Evolutionary conservation across 2,329 filamentous ascomycete species (phyloP).

Genomic region (Cladophialophora bantiana): DNA sequence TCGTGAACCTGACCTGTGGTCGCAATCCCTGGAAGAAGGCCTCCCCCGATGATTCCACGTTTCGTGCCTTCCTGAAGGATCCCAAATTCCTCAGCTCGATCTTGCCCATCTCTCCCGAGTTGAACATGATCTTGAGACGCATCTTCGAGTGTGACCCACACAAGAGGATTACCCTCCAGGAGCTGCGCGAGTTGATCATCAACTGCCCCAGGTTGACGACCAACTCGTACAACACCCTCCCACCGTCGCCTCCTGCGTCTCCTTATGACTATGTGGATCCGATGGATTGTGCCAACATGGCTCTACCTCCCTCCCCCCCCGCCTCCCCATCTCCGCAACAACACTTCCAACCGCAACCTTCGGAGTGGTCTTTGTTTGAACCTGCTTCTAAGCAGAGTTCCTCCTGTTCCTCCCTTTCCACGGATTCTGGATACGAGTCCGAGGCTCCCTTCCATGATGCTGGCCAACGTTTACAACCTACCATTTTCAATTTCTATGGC

Average conservation of each 20-base stretch:
- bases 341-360: constrained; percentile 35
- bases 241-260: constrained; percentile 47
- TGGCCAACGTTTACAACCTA: constrained; percentile 29
- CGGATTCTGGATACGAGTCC: constrained; percentile 41
- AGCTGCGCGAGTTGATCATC: constrained; percentile 78
- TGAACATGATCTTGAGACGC: constrained; percentile 84
- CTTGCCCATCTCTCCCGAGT: constrained; percentile 84
- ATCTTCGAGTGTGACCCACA: constrained; percentile 88
- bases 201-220: constrained; percentile 76
- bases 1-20: constrained; percentile 96
- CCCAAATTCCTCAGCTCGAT: constrained; percentile 90
- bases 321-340: constrained; percentile 39
- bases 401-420: constrained; percentile 39
- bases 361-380: constrained; percentile 39
- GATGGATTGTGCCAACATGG: constrained; percentile 46
- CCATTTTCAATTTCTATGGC: constrained; percentile 40
- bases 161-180: constrained; percentile 79
- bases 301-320: constrained; percentile 47
- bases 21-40: constrained; percentile 99
- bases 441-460: constrained; percentile 35
- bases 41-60: constrained; percentile 90
- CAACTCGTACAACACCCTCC: constrained; percentile 49
- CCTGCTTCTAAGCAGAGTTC: constrained; percentile 40
- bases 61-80: constrained; percentile 86
- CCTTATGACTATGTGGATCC: constrained; percentile 46